Evolutionary conservation across 1,284 basidiomycete genomes (phyloP).

Genomic region (Fomitiporia mediterranea): DNA sequence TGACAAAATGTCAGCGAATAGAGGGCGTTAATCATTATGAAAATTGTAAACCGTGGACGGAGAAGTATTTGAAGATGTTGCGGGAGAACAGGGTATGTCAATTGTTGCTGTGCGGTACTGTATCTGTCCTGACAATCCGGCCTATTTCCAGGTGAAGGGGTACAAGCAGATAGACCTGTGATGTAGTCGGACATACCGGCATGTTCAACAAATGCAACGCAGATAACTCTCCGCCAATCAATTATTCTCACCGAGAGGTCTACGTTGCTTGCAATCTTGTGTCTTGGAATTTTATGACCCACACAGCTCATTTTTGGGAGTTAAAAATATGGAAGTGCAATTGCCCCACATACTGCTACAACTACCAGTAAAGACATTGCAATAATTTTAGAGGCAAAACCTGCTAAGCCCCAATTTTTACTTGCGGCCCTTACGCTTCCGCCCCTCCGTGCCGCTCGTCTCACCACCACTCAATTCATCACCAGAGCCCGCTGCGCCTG

Average conservation of each 20-base stretch:
- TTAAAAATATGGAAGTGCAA: no score
- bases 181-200: no score
- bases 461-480: slow-evolving; percentile 65
- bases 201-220: no score
- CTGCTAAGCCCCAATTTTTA: slow-evolving; percentile 24
- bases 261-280: no score
- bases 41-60: slow-evolving; percentile 83
- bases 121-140: neutral
- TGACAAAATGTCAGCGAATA: slow-evolving; percentile 85
- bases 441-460: slow-evolving; percentile 53
- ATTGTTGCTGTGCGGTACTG: neutral
- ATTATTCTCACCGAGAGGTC: no score
- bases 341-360: no score
- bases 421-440: slow-evolving; percentile 56
- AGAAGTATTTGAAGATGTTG: slow-evolving; percentile 82
- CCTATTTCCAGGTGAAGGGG: slow-evolving; percentile 42
- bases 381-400: neutral
- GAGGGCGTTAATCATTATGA: slow-evolving; percentile 93
- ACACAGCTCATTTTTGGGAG: no score
- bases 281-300: no score
- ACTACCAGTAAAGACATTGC: neutral
- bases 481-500: slow-evolving; percentile 48
- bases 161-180: slow-evolving; percentile 45
- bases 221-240: no score
- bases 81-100: slow-evolving; percentile 78